Evolutionary conservation across 1,284 basidiomycete genomes (phyloP).

Genomic region (Ustilago nuda): DNA sequence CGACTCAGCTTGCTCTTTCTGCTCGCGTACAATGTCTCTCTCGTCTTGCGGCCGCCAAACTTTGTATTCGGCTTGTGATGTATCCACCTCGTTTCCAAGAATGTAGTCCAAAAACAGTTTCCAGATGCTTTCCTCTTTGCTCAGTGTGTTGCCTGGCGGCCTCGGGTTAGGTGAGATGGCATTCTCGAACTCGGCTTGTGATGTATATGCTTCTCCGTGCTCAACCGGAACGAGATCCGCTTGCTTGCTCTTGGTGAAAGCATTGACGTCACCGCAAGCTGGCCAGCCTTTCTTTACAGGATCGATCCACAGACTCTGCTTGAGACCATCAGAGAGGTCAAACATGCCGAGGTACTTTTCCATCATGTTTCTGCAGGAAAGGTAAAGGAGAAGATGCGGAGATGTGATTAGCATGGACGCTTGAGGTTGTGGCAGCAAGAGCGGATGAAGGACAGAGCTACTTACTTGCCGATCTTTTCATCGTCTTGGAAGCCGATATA

Average conservation of each 20-base stretch:
- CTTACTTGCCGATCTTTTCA: constrained; percentile 56
- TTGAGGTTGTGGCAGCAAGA: background rate
- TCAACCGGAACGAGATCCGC: constrained; percentile 34
- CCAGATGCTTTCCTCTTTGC: constrained; percentile 58
- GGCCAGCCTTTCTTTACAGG: constrained; percentile 52
- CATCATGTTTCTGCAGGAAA: constrained; percentile 52
- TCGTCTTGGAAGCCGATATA: constrained; percentile 61
- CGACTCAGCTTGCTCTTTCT: constrained; percentile 18
- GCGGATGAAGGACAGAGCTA: background rate
- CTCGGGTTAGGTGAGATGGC: constrained; percentile 27
- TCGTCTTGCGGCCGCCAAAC: constrained; percentile 45
- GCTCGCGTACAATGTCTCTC: constrained; percentile 35
- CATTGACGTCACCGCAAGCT: constrained; percentile 49
- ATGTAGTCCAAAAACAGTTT: constrained; percentile 53
- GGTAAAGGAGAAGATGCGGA: background rate
- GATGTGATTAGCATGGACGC: background rate
- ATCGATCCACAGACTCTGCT: constrained; percentile 58
- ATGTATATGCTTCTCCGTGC: constrained; percentile 52
- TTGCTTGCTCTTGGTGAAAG: constrained; percentile 41
- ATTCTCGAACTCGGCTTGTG: constrained; percentile 25
- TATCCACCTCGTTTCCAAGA: constrained; percentile 39
- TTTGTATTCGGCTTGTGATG: constrained; percentile 32
- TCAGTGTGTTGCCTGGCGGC: constrained; percentile 31
- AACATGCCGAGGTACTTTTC: constrained; percentile 53
- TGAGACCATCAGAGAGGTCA: constrained; percentile 45